Evolutionary conservation across 164 flowering plant genomes (phyloP), one percentile per base, ranked within the genome.

Genomic region (Taxillus chinensis): DNA sequence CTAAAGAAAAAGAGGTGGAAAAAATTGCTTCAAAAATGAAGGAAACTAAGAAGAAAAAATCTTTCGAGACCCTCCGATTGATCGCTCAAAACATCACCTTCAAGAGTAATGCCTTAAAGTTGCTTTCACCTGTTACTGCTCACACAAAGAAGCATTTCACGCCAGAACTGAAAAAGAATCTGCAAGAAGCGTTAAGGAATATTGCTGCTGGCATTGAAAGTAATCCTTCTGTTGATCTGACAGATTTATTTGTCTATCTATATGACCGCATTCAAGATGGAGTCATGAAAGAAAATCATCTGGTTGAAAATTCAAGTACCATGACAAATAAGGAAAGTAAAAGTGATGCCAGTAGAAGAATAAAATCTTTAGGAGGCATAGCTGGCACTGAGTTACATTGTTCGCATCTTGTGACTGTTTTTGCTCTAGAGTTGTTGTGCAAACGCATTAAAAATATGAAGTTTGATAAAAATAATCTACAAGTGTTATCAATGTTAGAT

Each of bases 11-110:
- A 68, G 99, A 91, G 63, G 96, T 91, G 60, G 97, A 84, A 37
- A 95, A 91, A 80, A 82, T 95, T 77, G 96, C 99, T 70, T 83
- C 92, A 16, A 95, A 95, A 79, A 87, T 91, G 97, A 95, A 87
- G 70, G 99, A 95, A 72, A 89, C 97, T 2, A 82, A 78, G 68
- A 87, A 82, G 72, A 72, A 66, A 40, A 86, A 82, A 74, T 91
- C 97, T 5, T 87, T 82, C 72, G 93, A 87, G 45, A 82, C 95
- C 14, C 75, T 95, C 45, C 75, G 77, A 68, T 61, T 91, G 64
- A 79, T 95, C 63, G 83, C 97, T 7, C 84, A 82, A 67, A 82
- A 57, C 62, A 66, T 91, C 62, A 89, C 87, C 12, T 95, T 95
- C 73, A 82, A 78, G 68, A 76, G 76, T 45, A 78, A 83, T 73